phyloP scores from a whole-genome alignment of 2,329 filamentous ascomycete genomes.

The Arthrobotrys iridis region DNA sequence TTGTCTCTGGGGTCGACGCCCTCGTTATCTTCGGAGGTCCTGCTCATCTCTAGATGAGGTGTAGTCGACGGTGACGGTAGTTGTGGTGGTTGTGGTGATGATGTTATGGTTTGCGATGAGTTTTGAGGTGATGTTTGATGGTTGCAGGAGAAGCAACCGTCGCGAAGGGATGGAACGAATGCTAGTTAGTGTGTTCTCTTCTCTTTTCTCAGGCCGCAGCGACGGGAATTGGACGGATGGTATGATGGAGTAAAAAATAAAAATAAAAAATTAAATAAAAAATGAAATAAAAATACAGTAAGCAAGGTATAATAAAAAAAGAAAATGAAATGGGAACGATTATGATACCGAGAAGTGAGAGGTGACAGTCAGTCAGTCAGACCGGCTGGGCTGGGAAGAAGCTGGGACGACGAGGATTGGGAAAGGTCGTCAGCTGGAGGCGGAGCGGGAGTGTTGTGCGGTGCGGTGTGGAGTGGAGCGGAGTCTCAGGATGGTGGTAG shows the following conservation, averaged over 20 bases:
- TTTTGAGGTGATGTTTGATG: slow-evolving; percentile 11
- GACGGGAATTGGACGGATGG: background rate
- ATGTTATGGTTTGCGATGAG: slow-evolving; percentile 9
- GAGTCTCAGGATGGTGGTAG: too few species aligned
- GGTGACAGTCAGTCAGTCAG: too few species aligned
- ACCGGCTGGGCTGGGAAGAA: slow-evolving; percentile 7
- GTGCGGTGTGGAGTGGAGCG: too few species aligned
- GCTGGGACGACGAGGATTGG: background rate
- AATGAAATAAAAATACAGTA: too few species aligned
- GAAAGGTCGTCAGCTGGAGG: slow-evolving; percentile 21
- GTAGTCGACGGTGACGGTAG: too few species aligned
- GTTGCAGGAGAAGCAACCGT: background rate
- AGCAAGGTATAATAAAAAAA: too few species aligned
- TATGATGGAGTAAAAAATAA: too few species aligned
- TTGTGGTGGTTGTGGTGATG: background rate
- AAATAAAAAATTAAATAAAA: too few species aligned
- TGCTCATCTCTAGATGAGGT: slow-evolving; percentile 35
- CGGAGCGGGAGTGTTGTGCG: background rate
- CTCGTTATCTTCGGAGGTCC: slow-evolving; percentile 58
- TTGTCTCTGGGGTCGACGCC: slow-evolving; percentile 57
- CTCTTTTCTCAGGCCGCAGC: too few species aligned
- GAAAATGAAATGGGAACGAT: too few species aligned
- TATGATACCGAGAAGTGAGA: too few species aligned
- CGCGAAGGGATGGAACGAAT: background rate
- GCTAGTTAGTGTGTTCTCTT: too few species aligned